Evolutionary conservation across 257 asterid genomes (phyloP).

Genomic region (Agastache rugosa): DNA sequence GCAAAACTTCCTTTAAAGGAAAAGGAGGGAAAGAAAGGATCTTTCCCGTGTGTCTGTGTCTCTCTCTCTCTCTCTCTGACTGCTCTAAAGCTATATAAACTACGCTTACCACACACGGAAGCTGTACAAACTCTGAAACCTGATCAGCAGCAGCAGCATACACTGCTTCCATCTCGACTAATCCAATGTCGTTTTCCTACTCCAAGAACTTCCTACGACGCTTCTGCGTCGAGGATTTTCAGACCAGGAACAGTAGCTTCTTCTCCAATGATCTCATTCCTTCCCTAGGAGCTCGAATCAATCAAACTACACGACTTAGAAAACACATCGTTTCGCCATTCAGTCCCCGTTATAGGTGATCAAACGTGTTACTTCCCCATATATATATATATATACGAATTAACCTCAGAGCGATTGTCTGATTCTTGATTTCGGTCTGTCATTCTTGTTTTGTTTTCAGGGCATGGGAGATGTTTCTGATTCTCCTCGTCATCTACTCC

Average conservation of each 20-base stretch:
- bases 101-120: slow-evolving; percentile 1
- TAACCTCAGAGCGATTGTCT: background rate
- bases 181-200: slow-evolving; percentile 56
- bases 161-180: slow-evolving; percentile 18
- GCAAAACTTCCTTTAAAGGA: slow-evolving; percentile 39
- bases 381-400: background rate
- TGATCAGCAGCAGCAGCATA: no score
- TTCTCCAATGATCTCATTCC: slow-evolving; percentile 82
- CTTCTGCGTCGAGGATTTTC: slow-evolving; percentile 70
- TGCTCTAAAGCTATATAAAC: slow-evolving; percentile 47
- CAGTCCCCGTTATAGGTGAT: slow-evolving; percentile 44
- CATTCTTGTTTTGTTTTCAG: slow-evolving; percentile 50
- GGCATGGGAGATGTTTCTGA: slow-evolving; percentile 90
- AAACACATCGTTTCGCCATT: slow-evolving; percentile 69
- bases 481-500: slow-evolving; percentile 75
- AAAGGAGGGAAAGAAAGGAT: slow-evolving; percentile 40
- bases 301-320: slow-evolving; percentile 62
- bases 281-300: slow-evolving; percentile 83
- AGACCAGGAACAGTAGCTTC: slow-evolving; percentile 54
- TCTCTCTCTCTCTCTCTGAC: background rate
- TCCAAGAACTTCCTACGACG: slow-evolving; percentile 60
- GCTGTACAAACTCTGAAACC: slow-evolving; percentile 10
- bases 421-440: background rate
- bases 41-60: slow-evolving; percentile 33
- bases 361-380: background rate